These are phyloP conservation scores for Nicotiana attenuata DNA, from an alignment of 257 asterid genomes.

Conservation along the genomic window DNA sequence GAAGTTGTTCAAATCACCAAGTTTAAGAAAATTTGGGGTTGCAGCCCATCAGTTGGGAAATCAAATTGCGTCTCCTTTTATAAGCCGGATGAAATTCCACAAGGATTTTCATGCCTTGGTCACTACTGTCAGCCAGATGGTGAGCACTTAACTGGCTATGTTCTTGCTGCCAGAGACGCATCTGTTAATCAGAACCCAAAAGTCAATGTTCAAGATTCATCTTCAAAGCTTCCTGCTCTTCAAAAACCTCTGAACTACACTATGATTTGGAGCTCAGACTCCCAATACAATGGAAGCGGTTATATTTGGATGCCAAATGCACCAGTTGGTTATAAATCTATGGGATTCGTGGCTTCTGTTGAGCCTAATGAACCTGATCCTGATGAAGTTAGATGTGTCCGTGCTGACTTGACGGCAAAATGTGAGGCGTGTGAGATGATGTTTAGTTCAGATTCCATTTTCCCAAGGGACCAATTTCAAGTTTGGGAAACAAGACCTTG, in stretches of 20 bases:
- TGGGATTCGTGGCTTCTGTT: conserved; percentile 55
- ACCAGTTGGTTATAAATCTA: conserved; percentile 56
- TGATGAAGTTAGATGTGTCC: conserved; percentile 66
- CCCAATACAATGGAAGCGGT: conserved; percentile 40
- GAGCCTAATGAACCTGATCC: conserved; percentile 44
- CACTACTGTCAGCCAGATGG: conserved; percentile 68
- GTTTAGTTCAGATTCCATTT: conserved; percentile 32
- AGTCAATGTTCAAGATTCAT: conserved; percentile 21
- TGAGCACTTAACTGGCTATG: conserved; percentile 44
- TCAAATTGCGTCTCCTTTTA: conserved; percentile 49
- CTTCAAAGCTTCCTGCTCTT: conserved; percentile 46
- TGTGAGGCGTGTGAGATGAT: conserved; percentile 49
- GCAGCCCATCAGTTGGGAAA: conserved; percentile 32
- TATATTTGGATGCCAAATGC: conserved; percentile 79
- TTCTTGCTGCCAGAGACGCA: conserved; percentile 43
- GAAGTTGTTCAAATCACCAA: conserved; percentile 54
- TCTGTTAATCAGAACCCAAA: background rate
- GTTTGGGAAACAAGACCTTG: conserved; percentile 68
- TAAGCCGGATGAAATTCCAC: conserved; percentile 55
- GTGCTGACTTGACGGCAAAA: conserved; percentile 58
- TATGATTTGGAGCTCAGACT: conserved; percentile 43
- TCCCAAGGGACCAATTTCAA: conserved; percentile 27
- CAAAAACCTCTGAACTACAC: conserved; percentile 58
- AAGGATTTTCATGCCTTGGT: conserved; percentile 68
- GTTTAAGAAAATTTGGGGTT: conserved; percentile 59